These are phyloP conservation scores for Saksenaea vasiformis DNA, from an alignment of 371 early-diverging fungal species.

Conservation along the genomic window DNA sequence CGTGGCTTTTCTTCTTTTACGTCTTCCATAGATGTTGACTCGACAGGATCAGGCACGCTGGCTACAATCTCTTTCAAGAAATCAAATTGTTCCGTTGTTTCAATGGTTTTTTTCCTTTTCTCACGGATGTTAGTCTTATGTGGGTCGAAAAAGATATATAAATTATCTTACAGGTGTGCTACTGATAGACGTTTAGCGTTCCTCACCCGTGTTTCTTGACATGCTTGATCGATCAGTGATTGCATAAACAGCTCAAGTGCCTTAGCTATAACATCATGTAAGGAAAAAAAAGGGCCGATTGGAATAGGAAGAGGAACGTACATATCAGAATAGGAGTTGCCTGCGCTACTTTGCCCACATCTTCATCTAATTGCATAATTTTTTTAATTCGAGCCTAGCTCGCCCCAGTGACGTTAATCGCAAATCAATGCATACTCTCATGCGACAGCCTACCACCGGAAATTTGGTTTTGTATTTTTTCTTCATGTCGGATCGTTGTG, in stretches of 20 bases:
- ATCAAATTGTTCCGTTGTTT: conserved; percentile 29
- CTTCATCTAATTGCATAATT: conserved; percentile 99
- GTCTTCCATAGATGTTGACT: conserved; percentile 18
- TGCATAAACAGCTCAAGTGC: conserved; percentile 95
- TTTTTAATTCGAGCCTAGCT: conserved; percentile 98
- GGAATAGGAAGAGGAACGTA: conserved; percentile 27
- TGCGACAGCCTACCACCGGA: conserved; percentile 69
- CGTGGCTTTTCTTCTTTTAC: conserved; percentile 21
- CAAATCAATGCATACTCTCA: background rate
- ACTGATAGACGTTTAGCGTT: conserved; percentile 83
- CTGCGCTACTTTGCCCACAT: conserved; percentile 99
- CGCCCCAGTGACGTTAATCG: conserved; percentile 9
- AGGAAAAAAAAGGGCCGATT: conserved; percentile 4
- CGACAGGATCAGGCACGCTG: conserved; percentile 79
- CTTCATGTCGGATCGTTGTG: conserved; percentile 55
- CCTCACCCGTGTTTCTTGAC: conserved; percentile 78
- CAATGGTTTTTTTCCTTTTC: conserved; percentile 84
- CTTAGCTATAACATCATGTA: conserved; percentile 62
- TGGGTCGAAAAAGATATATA: background rate
- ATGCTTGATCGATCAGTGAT: conserved; percentile 83
- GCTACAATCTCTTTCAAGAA: conserved; percentile 28
- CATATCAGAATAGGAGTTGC: conserved; percentile 98
- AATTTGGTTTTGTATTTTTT: conserved; percentile 92
- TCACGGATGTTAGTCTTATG: background rate
- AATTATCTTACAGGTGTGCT: conserved; percentile 77